A percentile compares a stretch with the other conserved stretches of the same genome.
phyloP scores from a whole-genome alignment of 768 basidiomycete genomes.

The Bullera alba region DNA sequence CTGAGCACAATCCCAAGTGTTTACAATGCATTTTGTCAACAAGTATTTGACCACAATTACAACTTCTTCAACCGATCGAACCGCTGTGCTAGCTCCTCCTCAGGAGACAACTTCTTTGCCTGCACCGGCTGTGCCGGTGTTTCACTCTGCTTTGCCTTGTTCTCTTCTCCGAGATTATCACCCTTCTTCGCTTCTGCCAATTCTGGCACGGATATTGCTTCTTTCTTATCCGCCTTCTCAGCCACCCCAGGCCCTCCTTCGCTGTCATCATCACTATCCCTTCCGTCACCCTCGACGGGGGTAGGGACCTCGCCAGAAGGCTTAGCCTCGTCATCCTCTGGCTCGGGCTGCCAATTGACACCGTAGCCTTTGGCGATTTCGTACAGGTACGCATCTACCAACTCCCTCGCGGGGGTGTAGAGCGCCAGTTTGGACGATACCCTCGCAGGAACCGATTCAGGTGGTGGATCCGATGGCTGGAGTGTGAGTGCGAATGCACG shows the following conservation, averaged over 20 bases:
- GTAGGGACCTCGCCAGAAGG: slow-evolving; percentile 22
- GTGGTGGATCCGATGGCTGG: slow-evolving; percentile 65
- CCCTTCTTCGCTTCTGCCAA: neutral
- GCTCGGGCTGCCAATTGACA: slow-evolving; percentile 58
- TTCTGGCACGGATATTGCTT: slow-evolving; percentile 24
- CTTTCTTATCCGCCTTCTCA: slow-evolving; percentile 19
- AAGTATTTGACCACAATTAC: no score
- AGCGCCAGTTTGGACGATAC: slow-evolving; percentile 66
- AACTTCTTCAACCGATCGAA: slow-evolving; percentile 84
- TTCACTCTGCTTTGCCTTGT: slow-evolving; percentile 17
- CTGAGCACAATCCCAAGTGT: no score
- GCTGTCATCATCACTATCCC: slow-evolving; percentile 17
- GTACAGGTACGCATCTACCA: slow-evolving; percentile 79
- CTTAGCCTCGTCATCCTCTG: slow-evolving; percentile 5
- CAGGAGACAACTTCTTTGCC: slow-evolving; percentile 21
- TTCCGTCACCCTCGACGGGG: slow-evolving; percentile 28
- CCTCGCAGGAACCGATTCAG: slow-evolving; percentile 72
- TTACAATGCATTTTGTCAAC: no score
- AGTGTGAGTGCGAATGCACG: slow-evolving; percentile 78
- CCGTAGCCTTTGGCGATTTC: slow-evolving; percentile 88
- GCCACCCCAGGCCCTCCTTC: slow-evolving; percentile 14
- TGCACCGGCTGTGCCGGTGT: slow-evolving; percentile 4
- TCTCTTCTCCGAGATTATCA: neutral
- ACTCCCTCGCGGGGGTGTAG: slow-evolving; percentile 61
- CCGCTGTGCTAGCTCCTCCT: slow-evolving; percentile 62